Conservation (phyloP, 805 yeast genomes). For the Ogataea nakhonphanomensis region DNA sequence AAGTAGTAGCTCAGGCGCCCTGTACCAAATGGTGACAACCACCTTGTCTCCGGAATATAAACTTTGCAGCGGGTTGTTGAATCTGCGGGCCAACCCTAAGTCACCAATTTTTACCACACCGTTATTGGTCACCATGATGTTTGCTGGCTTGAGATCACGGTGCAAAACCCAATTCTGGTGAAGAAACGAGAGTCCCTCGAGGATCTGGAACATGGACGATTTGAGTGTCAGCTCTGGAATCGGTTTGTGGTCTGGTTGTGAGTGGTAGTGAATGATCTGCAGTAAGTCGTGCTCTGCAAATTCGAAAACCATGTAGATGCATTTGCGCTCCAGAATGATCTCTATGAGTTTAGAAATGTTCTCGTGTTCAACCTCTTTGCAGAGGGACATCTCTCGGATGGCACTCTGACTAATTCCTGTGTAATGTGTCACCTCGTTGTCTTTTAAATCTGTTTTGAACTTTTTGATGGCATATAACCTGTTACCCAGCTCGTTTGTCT, state of each 20-base stretch:
- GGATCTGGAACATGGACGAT: constrained; percentile 86
- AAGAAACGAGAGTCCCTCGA: constrained; percentile 85
- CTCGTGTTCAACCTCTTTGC: constrained; percentile 78
- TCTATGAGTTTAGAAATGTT: constrained; percentile 80
- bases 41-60: constrained; percentile 91
- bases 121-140: constrained; percentile 86
- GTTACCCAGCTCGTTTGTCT: constrained; percentile 24
- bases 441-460: constrained; percentile 91
- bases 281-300: constrained; percentile 93
- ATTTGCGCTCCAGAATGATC: constrained; percentile 80
- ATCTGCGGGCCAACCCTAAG: constrained; percentile 84
- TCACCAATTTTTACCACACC: constrained; percentile 97
- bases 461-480: constrained; percentile 82
- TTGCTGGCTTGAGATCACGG: constrained; percentile 95
- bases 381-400: constrained; percentile 91
- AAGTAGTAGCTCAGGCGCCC: constrained; percentile 88
- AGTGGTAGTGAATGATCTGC: constrained; percentile 91
- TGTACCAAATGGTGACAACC: constrained; percentile 94
- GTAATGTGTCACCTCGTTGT: constrained; percentile 76
- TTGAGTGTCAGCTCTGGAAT: constrained; percentile 79
- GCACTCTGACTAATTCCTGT: constrained; percentile 97
- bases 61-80: constrained; percentile 82
- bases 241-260: constrained; percentile 78
- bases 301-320: constrained; percentile 92
- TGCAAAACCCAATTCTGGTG: constrained; percentile 97